Evolutionary conservation across 805 yeast genomes (phyloP), one percentile per base, ranked within the genome.

Genomic region (Yarrowia porcina): DNA sequence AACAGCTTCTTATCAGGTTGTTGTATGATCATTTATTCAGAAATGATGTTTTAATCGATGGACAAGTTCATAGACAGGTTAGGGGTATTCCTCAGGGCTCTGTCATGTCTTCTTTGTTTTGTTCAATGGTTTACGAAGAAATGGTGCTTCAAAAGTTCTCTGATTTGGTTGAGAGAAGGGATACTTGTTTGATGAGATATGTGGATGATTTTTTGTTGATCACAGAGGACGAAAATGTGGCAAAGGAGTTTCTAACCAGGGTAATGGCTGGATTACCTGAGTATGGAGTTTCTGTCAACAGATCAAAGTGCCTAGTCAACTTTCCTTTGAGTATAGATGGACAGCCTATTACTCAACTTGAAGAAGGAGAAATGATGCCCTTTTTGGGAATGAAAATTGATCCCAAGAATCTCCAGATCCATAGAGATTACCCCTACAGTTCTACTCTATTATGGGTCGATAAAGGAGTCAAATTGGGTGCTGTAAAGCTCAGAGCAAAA

Each of bases 21-120:
- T 10, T 56, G 20, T 11, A 28, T 12, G 61, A 38, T 7, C 61
- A 56, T 28, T 17, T 56, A 28, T 56, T 39, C 17, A 4, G 32
- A 39, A 56, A 56, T 10, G 47, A 39, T 7, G 61, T 56, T 4
- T 8, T 30, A 1, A 56, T 56, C 1, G 61, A 41, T 15, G 49
- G 49, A 5, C 15, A 20, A 1, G 42, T 39, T 3, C 30, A 39
- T 13, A n/a, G 49, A 18, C 61, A 56, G 10, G 32, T 30, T 1
- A 15, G 49, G 3, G 61, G 61, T 1, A 32, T 56, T 13, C 61
- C 61, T 1, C 61, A 56, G 39, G 61, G 61, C n/a, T 56, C 61
- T 2, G 30, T 56, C 11, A 8, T 56, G 21, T 56, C 61, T 6
- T 39, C 61, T 9, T 15, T 41, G 21, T 39, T 56, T 13, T 56